Evolutionary conservation across 106 monocot species (phyloP).

Genomic region (Alisma plantagoaquatica): DNA sequence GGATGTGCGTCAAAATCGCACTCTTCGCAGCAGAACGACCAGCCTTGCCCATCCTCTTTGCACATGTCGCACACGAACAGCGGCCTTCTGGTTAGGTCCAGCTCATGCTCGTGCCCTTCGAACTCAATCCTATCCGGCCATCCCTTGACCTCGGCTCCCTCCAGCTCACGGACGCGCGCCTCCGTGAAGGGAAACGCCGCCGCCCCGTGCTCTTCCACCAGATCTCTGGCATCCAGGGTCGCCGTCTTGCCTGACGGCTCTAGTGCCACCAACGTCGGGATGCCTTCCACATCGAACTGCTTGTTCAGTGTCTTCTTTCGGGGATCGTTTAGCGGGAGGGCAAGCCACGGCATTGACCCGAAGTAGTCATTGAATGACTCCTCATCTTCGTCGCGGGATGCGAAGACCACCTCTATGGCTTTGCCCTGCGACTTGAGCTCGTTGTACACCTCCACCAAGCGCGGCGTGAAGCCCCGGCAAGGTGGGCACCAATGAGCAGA

Average conservation of each 20-base stretch:
- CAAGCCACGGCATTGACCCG: constrained; percentile 63
- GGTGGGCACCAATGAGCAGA: constrained; percentile 66
- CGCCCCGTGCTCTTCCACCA: constrained; percentile 35
- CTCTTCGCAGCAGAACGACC: constrained; percentile 1
- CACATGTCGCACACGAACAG: not conserved
- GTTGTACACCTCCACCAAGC: constrained; percentile 41
- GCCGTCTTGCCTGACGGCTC: constrained; percentile 34
- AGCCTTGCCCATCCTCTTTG: not conserved
- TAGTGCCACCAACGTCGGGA: constrained; percentile 61
- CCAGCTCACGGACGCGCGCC: not conserved
- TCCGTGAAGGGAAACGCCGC: constrained; percentile 31
- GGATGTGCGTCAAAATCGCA: constrained; percentile 6
- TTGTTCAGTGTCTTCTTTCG: constrained; percentile 28
- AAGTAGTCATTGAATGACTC: constrained; percentile 43
- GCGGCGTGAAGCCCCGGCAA: constrained; percentile 44
- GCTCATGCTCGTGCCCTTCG: not conserved
- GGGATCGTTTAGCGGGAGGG: constrained; percentile 42
- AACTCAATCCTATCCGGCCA: constrained; percentile 1
- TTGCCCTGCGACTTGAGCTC: constrained; percentile 42
- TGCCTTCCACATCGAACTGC: constrained; percentile 50
- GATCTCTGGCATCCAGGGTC: constrained; percentile 38
- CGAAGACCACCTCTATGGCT: constrained; percentile 45
- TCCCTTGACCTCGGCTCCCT: not conserved
- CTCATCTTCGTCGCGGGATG: constrained; percentile 47
- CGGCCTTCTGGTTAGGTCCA: not conserved